phyloP scores from a whole-genome alignment of 1,139 yeast species.

The Wickerhamomyces sp. region DNA sequence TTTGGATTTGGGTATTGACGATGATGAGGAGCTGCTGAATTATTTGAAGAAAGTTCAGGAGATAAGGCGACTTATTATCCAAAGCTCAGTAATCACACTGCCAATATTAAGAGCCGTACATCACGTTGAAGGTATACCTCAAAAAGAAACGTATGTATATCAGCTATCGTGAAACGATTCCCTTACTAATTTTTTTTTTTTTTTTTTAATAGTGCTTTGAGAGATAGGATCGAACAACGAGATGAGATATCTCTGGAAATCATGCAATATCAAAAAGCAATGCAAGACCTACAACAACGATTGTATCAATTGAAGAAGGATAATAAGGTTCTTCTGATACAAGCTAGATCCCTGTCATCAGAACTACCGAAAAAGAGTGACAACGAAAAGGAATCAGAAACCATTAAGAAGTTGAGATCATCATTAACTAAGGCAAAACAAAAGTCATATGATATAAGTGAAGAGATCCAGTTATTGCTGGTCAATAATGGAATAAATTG shows the following conservation, averaged over 20 bases:
- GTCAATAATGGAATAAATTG: conserved; percentile 25
- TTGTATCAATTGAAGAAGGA: not conserved
- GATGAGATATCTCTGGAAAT: conserved; percentile 15
- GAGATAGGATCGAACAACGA: conserved; percentile 7
- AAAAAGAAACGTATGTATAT: conserved; percentile 11
- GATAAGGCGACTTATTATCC: conserved; percentile 15
- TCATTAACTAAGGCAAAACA: conserved; percentile 4
- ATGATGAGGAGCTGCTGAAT: conserved; percentile 7
- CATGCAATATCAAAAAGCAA: conserved; percentile 4
- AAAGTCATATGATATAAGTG: conserved; percentile 22
- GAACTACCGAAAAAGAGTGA: not conserved
- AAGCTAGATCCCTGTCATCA: conserved; percentile 3
- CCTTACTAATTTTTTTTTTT: too few relatives aligned
- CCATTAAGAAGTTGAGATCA: not conserved
- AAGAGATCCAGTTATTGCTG: conserved; percentile 27
- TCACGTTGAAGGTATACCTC: conserved; percentile 21
- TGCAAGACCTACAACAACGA: not conserved
- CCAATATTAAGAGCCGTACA: conserved; percentile 25
- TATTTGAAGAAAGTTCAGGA: conserved; percentile 9
- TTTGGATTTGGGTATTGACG: not conserved
- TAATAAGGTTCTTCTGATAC: conserved; percentile 3
- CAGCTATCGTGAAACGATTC: not conserved
- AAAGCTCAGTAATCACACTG: conserved; percentile 16
- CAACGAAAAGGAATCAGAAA: not conserved
- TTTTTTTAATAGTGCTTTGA: not conserved